These are phyloP conservation scores for Cladosporium sp. DNA, from an alignment of 2,329 filamentous ascomycete genomes.

Conservation along the genomic window DNA sequence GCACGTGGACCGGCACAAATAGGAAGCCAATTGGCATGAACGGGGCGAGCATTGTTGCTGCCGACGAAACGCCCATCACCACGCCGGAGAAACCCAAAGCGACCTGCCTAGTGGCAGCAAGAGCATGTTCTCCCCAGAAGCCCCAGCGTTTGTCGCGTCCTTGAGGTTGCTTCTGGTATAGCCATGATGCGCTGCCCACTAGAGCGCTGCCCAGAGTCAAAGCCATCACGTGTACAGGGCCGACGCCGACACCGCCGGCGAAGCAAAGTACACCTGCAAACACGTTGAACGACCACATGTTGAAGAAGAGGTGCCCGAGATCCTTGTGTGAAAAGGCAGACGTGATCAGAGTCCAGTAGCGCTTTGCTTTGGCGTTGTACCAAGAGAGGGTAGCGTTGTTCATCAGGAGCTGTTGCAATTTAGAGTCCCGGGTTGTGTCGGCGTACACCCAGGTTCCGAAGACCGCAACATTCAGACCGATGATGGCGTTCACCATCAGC, in stretches of 20 bases:
- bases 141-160: background rate
- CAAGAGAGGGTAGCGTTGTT: conserved; percentile 38
- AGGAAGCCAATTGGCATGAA: conserved; percentile 36
- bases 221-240: conserved; percentile 25
- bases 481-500: conserved; percentile 25
- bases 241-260: conserved; percentile 31
- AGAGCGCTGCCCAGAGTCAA: conserved; percentile 32
- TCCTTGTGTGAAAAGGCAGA: conserved; percentile 42
- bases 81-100: conserved; percentile 44
- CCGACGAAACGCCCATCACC: conserved; percentile 43
- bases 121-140: background rate
- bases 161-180: conserved; percentile 23
- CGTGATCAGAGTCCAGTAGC: conserved; percentile 43
- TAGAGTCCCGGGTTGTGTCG: conserved; percentile 23
- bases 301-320: conserved; percentile 41
- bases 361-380: conserved; percentile 31
- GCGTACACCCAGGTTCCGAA: conserved; percentile 42
- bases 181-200: conserved; percentile 27
- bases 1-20: conserved; percentile 41
- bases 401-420: conserved; percentile 22
- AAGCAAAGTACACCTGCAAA: conserved; percentile 39
- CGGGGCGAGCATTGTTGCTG: conserved; percentile 43
- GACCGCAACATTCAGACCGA: conserved; percentile 44
- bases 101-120: background rate
- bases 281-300: conserved; percentile 44